Base-by-base conservation (phyloP, 2,329 filamentous ascomycete genomes). In the Stagonosporopsis cucurbitacearum region DNA sequence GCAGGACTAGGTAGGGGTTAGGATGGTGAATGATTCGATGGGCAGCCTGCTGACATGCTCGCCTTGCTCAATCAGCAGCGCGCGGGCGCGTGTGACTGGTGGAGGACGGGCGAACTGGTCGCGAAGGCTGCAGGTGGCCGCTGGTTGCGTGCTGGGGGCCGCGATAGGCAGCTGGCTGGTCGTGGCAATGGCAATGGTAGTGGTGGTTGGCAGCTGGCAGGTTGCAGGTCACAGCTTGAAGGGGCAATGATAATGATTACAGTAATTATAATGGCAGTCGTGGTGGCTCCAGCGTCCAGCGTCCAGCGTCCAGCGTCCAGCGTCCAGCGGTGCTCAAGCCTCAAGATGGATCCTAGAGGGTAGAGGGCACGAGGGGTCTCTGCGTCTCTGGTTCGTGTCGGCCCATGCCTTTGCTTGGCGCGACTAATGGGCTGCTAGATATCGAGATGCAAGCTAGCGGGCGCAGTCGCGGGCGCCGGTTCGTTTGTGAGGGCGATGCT, bases 61-160 rank as follows among this genome's bases (percentile, higher is more conserved):
- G 66, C 59, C 57, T 63, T 65, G 67, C 60, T 71, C 68, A 64
- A 71, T 73, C 69, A 73, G 70, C 68, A 65, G 59, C 54, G n/a
- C 36, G 42, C 41, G n/a, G n/a, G 56, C 33, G 50, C 58, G 28
- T 55, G 42, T 69, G 65, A 74, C 49, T 70, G 70, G 69, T 60
- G 58, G 59, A 58, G 42, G 47, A 50, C 36, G 47, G 40, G 30
- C 53, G 37, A 56, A 56, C 36, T 43, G 36, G 20, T 50, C 53
- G 42, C 42, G 20, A 42, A 42, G 46, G 53, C 47, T 56, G 47
- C 53, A 50, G 13, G 33, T 48, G 37, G 53, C 54, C 40, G 63
- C 65, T 63, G 59, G 54, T 66, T 68, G 47, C 45, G 66, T 62
- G 62, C 59, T 54, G 30, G 48, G 48, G 44, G 26, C 54, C 61